Percentiles rank a stretch among this genome's conserved stretches.
phyloP scores from a whole-genome alignment of 2,329 filamentous ascomycete species.

The Gremmenia infestans region DNA sequence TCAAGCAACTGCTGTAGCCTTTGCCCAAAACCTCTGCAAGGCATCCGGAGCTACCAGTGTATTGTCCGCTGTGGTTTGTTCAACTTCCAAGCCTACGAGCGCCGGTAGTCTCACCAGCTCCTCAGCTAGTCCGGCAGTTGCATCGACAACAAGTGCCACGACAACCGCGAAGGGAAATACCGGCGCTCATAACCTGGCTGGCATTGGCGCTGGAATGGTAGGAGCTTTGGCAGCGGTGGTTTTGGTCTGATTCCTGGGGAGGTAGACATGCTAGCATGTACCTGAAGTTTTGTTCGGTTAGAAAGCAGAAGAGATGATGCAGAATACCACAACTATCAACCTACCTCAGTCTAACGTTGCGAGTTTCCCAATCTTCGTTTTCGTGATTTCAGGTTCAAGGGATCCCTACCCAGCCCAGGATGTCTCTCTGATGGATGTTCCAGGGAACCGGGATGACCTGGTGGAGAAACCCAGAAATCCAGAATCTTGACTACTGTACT shows the following conservation, averaged over 20 bases:
- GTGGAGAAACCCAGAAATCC: too few species aligned
- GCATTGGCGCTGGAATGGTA: constrained; percentile 23
- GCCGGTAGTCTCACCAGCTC: background rate
- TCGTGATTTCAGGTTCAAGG: too few species aligned
- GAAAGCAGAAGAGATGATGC: too few species aligned
- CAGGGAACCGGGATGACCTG: too few species aligned
- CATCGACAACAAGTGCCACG: constrained; percentile 5
- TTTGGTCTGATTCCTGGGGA: constrained; percentile 2
- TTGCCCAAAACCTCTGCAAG: constrained; percentile 32
- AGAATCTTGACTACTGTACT: too few species aligned
- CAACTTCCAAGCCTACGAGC: background rate
- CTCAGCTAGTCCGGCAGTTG: background rate
- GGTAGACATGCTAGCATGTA: too few species aligned
- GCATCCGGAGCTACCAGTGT: constrained; percentile 31
- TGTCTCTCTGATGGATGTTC: too few species aligned
- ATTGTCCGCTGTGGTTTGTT: constrained; percentile 8
- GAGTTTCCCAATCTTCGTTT: too few species aligned
- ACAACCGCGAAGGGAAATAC: constrained; percentile 16
- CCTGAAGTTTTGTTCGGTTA: too few species aligned
- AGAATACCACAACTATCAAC: too few species aligned
- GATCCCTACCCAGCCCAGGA: too few species aligned
- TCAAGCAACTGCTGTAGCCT: constrained; percentile 33
- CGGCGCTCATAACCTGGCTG: constrained; percentile 16
- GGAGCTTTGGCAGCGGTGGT: constrained; percentile 23
- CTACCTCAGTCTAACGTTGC: too few species aligned